Evolutionary conservation across 2,329 filamentous ascomycete species (phyloP), one percentile per base, ranked within the genome.

Genomic region (Endoconidiophora laricicola): DNA sequence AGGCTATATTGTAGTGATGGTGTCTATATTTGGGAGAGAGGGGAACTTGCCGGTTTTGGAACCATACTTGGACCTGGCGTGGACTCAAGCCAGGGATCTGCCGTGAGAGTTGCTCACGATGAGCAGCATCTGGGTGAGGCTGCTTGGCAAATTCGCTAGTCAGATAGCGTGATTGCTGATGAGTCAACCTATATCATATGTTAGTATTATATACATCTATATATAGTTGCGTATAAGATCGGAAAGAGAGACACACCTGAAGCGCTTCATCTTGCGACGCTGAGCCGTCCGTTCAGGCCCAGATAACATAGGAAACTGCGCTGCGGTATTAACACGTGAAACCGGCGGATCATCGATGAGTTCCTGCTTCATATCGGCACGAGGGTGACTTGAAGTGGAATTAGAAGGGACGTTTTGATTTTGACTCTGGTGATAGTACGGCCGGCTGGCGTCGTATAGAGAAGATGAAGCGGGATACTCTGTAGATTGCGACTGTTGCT

Each of bases 81-180:
- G 88, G 86, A 59, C 85, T 94, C 45, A 96, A 67, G 1, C 88
- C 90, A 29, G 90, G 88, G 43, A 96, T 95, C 62, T 95, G 86
- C 55, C 83, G 73, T 3, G 88, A 90, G 37, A 96, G 70, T 44
- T 86, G 75, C 62, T 94, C 88, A 55, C 88, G 75, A 63, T 94
- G 87, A 44, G 85, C 84, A 39, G 88, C 88, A 66, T 96, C 88
- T 6, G 88, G 88, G 62, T 95, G 88, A 22, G 88, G 86, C 62
- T 96, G 87, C 58, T 91, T 87, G 52, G 87, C 84, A 60, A 95
- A 96, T 63, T 96, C 88, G 65, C 86, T 94, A 86, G 94, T 94
- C 51, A 96, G 70, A 59, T 94, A 96, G 12, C 90, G 81, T n/a
- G 90, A 95, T 71, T 96, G 90, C 59, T 91, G 90, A 64, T 95